Evolutionary conservation across 2,329 filamentous ascomycete species (phyloP).

Genomic region (Scleromitrula shiraiana): DNA sequence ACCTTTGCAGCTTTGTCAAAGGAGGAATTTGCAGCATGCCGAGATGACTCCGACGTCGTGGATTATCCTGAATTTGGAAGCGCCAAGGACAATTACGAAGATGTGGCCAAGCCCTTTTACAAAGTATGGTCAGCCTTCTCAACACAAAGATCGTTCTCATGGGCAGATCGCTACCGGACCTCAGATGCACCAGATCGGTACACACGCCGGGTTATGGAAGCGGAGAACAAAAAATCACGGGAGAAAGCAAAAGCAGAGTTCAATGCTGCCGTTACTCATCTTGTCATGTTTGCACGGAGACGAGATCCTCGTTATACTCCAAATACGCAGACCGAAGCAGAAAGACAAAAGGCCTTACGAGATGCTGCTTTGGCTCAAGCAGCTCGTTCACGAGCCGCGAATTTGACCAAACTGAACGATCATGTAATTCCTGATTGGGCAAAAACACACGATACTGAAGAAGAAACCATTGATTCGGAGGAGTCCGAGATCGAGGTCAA

Average conservation of each 20-base stretch:
- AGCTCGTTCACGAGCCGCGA: slow-evolving; percentile 70
- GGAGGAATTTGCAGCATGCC: slow-evolving; percentile 72
- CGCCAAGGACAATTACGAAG: slow-evolving; percentile 67
- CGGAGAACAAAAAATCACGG: slow-evolving; percentile 79
- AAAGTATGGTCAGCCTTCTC: slow-evolving; percentile 70
- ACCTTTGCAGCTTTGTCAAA: slow-evolving; percentile 72
- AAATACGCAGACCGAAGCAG: slow-evolving; percentile 68
- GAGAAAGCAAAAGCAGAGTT: slow-evolving; percentile 82
- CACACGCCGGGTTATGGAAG: slow-evolving; percentile 80
- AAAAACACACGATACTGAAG: slow-evolving; percentile 45
- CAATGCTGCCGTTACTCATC: slow-evolving; percentile 80
- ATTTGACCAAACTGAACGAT: slow-evolving; percentile 64
- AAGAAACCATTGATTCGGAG: slow-evolving; percentile 50
- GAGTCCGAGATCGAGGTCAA: slow-evolving; percentile 47
- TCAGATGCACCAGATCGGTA: slow-evolving; percentile 83
- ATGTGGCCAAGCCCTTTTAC: slow-evolving; percentile 75
- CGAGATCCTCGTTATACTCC: slow-evolving; percentile 78
- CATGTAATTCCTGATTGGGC: slow-evolving; percentile 70
- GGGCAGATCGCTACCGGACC: slow-evolving; percentile 78
- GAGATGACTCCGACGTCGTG: slow-evolving; percentile 50
- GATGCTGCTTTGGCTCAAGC: slow-evolving; percentile 79
- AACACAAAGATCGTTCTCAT: slow-evolving; percentile 78
- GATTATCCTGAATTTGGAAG: slow-evolving; percentile 79
- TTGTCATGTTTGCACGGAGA: slow-evolving; percentile 85
- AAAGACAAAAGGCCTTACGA: slow-evolving; percentile 70